Evolutionary conservation across 2,329 filamentous ascomycete species (phyloP).

Genomic region (Drechslerella dactyloides): DNA sequence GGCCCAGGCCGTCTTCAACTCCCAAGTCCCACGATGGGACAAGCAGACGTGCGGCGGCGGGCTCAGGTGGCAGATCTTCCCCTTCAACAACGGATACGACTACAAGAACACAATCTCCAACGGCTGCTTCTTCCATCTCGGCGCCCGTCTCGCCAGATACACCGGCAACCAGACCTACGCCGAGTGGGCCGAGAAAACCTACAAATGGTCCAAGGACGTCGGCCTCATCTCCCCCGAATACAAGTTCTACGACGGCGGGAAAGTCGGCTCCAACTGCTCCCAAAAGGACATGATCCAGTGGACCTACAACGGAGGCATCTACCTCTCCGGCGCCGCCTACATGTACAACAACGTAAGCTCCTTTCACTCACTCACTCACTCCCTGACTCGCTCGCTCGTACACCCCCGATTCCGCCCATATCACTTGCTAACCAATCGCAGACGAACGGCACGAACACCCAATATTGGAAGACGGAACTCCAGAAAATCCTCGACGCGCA

Average conservation of each 20-base stretch:
- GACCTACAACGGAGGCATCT: conserved; percentile 70
- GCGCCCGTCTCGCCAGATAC: conserved; percentile 56
- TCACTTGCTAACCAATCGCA: conserved; percentile 4
- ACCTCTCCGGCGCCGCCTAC: conserved; percentile 69
- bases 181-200: conserved; percentile 68
- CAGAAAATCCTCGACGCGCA: conserved; percentile 39
- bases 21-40: conserved; percentile 76
- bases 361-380: too few species aligned
- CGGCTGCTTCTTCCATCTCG: conserved; percentile 66
- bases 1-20: conserved; percentile 79
- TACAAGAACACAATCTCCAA: conserved; percentile 68
- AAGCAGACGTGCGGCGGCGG: conserved; percentile 71
- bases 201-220: conserved; percentile 66
- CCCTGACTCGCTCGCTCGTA: too few species aligned
- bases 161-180: conserved; percentile 71
- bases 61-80: conserved; percentile 83
- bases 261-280: conserved; percentile 67
- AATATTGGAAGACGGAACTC: conserved; percentile 38
- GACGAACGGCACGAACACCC: conserved; percentile 62
- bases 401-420: neutral
- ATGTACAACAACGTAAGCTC: conserved; percentile 69
- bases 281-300: conserved; percentile 69
- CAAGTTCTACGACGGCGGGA: conserved; percentile 70
- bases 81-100: conserved; percentile 72
- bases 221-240: conserved; percentile 69